Conservation (phyloP, 2,329 filamentous ascomycete species). For the Hypocreales sp. region DNA sequence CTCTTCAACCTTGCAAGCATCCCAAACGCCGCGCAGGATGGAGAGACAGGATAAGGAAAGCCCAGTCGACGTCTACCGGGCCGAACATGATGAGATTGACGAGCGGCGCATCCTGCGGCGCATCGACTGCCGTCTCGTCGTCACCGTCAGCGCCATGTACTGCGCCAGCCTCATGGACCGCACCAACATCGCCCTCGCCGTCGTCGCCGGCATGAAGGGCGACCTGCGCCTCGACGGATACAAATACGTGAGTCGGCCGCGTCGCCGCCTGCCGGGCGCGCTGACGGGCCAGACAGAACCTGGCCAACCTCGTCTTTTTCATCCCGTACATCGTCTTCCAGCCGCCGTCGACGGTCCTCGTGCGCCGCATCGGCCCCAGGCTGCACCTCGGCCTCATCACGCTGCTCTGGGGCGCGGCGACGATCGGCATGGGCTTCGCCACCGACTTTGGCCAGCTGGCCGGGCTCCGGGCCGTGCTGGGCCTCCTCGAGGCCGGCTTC, state of each 20-base stretch:
- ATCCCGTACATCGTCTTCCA: constrained; percentile 59
- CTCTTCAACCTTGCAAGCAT: too few relatives aligned
- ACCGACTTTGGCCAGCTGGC: constrained; percentile 34
- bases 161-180: constrained; percentile 66
- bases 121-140: constrained; percentile 50
- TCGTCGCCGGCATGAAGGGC: constrained; percentile 47
- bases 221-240: constrained; percentile 31
- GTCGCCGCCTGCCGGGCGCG: neutral
- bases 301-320: constrained; percentile 61
- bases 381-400: constrained; percentile 38
- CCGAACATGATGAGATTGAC: too few relatives aligned
- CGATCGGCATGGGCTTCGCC: constrained; percentile 52
- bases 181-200: constrained; percentile 58
- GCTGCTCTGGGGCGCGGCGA: constrained; percentile 41
- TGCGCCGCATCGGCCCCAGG: constrained; percentile 50
- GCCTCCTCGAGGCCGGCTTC: constrained; percentile 53
- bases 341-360: constrained; percentile 52
- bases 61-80: too few relatives aligned
- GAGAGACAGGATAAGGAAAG: too few relatives aligned
- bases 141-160: constrained; percentile 51
- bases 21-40: too few relatives aligned
- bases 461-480: constrained; percentile 41
- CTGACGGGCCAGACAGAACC: constrained; percentile 22
- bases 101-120: constrained; percentile 52
- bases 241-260: constrained; percentile 23